Conservation (phyloP, 148 eudicot genomes). For the Tetragonia tetragonoides region DNA sequence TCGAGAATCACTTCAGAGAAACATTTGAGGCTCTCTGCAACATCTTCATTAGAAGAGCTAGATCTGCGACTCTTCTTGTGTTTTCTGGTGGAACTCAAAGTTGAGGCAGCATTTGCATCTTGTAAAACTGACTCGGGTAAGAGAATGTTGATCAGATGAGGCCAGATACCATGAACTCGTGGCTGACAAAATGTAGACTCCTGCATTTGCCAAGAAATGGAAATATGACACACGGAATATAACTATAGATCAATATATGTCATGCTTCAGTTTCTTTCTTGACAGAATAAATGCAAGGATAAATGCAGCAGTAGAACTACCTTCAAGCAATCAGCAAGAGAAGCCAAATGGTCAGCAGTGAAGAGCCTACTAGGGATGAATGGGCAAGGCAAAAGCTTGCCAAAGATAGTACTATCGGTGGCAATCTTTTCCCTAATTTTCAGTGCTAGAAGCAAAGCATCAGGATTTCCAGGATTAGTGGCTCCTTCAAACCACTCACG, state of each 20-base stretch:
- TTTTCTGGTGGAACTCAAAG: conserved; percentile 54
- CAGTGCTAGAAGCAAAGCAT: conserved; percentile 82
- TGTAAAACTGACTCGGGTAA: conserved; percentile 59
- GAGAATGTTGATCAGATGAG: conserved; percentile 54
- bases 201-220: conserved; percentile 35
- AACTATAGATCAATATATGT: neutral
- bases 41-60: conserved; percentile 74
- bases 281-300: neutral
- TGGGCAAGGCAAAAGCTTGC: conserved; percentile 76
- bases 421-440: conserved; percentile 63
- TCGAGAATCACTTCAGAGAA: conserved; percentile 77
- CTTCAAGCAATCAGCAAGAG: conserved; percentile 69
- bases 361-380: conserved; percentile 60
- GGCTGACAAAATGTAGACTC: conserved; percentile 94
- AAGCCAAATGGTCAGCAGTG: conserved; percentile 56
- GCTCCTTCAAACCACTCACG: conserved; percentile 85
- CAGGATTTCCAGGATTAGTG: conserved; percentile 75
- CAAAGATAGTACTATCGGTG: conserved; percentile 39
- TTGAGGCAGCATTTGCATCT: conserved; percentile 51
- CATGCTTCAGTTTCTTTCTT: neutral
- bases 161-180: conserved; percentile 91
- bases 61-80: conserved; percentile 75
- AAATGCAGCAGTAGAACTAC: conserved; percentile 29
- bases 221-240: neutral
- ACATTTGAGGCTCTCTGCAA: conserved; percentile 49